Conservation (phyloP, 768 basidiomycete species). For the Tricholomella constricta region DNA sequence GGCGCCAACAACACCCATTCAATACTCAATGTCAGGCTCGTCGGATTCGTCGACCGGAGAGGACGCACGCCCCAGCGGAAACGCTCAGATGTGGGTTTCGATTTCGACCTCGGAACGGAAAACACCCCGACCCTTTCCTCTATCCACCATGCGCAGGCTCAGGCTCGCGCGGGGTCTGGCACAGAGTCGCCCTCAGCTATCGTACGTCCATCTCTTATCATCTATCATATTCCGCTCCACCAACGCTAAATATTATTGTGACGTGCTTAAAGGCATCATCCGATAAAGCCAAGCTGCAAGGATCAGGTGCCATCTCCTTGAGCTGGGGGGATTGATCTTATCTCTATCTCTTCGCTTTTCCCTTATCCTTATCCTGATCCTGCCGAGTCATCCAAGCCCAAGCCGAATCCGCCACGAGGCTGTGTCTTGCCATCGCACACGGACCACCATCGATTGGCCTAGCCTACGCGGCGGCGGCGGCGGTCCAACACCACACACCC, state of each 20-base stretch:
- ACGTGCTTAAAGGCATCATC: conserved; percentile 4
- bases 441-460: background rate
- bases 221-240: background rate
- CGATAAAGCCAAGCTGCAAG: conserved; percentile 22
- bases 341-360: no score
- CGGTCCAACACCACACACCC: no score
- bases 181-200: conserved; percentile 1
- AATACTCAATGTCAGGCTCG: conserved; percentile 33
- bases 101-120: conserved; percentile 2
- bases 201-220: background rate
- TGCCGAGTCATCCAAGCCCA: background rate
- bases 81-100: conserved; percentile 4
- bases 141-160: no score
- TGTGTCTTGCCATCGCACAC: no score
- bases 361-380: background rate
- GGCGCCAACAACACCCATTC: conserved; percentile 12
- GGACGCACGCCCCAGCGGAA: conserved; percentile 15
- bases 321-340: conserved; percentile 30
- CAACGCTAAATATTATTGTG: conserved; percentile 2
- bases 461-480: background rate
- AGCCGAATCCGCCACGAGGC: background rate
- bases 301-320: conserved; percentile 27
- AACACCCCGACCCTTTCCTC: conserved; percentile 5
- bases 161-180: no score
- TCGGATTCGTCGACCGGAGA: conserved; percentile 25